A percentile compares a stretch with the other conserved stretches of the same genome.
Conservation (phyloP, 2,329 filamentous ascomycete genomes). For the Microdochium bolleyi region DNA sequence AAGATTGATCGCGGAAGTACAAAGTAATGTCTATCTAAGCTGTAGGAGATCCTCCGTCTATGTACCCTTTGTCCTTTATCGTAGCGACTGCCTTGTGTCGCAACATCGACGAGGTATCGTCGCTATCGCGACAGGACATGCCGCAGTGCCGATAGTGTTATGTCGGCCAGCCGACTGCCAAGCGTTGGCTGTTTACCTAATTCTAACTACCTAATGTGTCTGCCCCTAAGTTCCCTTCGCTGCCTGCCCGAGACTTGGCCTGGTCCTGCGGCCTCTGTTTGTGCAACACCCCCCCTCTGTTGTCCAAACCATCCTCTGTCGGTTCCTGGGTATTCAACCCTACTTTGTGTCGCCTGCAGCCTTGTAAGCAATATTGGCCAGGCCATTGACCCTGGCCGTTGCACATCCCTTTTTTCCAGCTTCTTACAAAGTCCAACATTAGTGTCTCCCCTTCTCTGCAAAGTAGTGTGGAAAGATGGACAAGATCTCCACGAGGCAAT, state of each 20-base stretch:
- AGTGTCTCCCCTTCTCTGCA: not conserved
- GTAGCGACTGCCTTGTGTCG: not conserved
- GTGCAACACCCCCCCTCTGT: not conserved
- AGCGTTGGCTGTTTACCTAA: not conserved
- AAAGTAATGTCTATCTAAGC: not conserved
- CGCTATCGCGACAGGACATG: not conserved
- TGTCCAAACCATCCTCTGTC: not conserved
- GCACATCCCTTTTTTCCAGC: not conserved
- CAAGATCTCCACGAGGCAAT: not conserved
- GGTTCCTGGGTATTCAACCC: not conserved
- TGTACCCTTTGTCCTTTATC: not conserved
- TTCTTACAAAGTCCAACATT: not conserved
- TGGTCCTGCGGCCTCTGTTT: not conserved
- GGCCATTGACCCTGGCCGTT: not conserved
- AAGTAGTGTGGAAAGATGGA: not conserved
- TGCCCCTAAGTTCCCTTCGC: not conserved
- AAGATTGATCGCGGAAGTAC: not conserved
- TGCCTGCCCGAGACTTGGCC: not conserved
- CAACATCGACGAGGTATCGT: not conserved
- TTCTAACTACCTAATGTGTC: not conserved
- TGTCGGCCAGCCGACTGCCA: not conserved
- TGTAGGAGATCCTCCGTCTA: not conserved
- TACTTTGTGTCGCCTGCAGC: not conserved
- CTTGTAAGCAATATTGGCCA: not conserved
- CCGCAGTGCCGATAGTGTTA: not conserved